Base-by-base conservation (phyloP, 257 asterid genomes). In the Solanum paucissectum region DNA sequence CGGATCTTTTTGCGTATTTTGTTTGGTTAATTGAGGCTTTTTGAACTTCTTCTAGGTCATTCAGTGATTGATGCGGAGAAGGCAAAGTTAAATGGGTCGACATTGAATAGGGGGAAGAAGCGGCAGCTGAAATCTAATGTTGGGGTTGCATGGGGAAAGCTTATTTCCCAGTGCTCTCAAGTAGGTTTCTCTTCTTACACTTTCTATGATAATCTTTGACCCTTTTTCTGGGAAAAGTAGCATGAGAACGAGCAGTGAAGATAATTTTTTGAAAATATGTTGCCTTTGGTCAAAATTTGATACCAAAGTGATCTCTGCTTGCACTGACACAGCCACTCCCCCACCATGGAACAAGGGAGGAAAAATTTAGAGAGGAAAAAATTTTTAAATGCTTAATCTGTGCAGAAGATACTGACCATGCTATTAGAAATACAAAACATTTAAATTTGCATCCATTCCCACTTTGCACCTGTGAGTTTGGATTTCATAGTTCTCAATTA, bases 141-240 rank as follows among this genome's bases (percentile, higher is more conserved):
- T 13, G 97, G 93, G 84, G 91, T 37, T 92, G 95, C 98, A 89
- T 97, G 98, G 99, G 98, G 98, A 37, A 92, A 92, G 90, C 96
- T 97, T 84, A 92, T 94, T 62, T 95, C 99, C 3, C 95, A 93
- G 93, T 94, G 88, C 83, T 84, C 98, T 29, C 92, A 92, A 95
- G 99, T 96, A 79, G 72, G 90, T 73, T 86, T 82, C 68, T 38
- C 27, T 36, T 86, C 33, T 83, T 71, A 34, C 29, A 6, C 86
- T 32, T 76, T 40, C 60, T 25, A 18, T 81, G 68, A 18, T 49
- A 27, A 29, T 46, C 27, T 18, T 81, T 42, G 40, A 79, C 58
- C 44, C 58, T 38, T 76, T 5, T 37, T 36, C 83, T 74, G 10
- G 52, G 37, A 32, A 33, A 46, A 33, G 34, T n/a, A 69, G 21